phyloP scores from a whole-genome alignment of 164 flowering plant genomes.

The Piper longum region DNA sequence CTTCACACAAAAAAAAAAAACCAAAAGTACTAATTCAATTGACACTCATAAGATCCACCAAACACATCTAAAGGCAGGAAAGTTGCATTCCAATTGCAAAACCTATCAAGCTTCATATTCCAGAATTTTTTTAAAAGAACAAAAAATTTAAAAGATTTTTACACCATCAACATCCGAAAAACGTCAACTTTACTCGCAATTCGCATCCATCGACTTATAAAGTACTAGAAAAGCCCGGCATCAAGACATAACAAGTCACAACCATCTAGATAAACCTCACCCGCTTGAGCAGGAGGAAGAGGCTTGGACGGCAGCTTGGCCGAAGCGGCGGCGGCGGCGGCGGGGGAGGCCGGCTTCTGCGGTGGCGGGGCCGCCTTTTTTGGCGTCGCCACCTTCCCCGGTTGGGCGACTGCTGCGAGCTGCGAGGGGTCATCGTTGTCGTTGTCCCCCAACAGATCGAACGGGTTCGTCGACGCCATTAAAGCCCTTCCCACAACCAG shows the following conservation, averaged over 20 bases:
- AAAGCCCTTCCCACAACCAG: neutral
- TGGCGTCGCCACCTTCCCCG: constrained; percentile 19
- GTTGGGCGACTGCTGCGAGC: constrained; percentile 34
- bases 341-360: neutral
- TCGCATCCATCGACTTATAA: too few species aligned
- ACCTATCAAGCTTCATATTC: too few species aligned
- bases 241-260: neutral
- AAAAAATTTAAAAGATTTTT: too few species aligned
- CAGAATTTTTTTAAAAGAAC: too few species aligned
- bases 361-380: constrained; percentile 20
- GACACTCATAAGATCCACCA: too few species aligned
- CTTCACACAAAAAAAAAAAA: too few species aligned
- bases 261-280: constrained; percentile 12
- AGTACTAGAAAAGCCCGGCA: too few species aligned
- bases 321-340: constrained; percentile 9
- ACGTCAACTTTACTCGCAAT: too few species aligned
- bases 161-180: too few species aligned
- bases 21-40: too few species aligned
- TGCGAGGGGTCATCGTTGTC: constrained; percentile 60
- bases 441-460: constrained; percentile 56
- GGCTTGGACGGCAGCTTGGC: constrained; percentile 52
- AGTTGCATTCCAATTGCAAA: too few species aligned
- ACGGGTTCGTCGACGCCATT: constrained; percentile 36
- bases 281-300: constrained; percentile 67
- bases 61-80: too few species aligned